phyloP scores from a whole-genome alignment of 441 rosid genomes.

The Lagerstroemia fauriei region DNA sequence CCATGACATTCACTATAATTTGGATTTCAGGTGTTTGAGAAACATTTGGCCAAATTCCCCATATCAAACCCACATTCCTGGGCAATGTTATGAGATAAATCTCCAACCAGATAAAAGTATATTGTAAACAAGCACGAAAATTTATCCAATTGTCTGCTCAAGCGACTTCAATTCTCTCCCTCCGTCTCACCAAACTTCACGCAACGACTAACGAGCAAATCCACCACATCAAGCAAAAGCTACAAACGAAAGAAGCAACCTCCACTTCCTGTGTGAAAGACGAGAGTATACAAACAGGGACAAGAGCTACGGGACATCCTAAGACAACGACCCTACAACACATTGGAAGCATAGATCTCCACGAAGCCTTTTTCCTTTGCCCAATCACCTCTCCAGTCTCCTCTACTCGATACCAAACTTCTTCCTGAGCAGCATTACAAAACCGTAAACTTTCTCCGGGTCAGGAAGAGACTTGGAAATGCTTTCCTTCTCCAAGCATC shows the following conservation, averaged over 20 bases:
- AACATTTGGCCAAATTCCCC: too few relatives aligned
- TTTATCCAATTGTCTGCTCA: neutral
- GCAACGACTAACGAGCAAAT: too few relatives aligned
- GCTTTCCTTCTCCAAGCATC: constrained; percentile 25
- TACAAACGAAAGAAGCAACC: too few relatives aligned
- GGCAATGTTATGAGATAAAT: neutral
- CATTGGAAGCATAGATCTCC: neutral
- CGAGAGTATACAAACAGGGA: too few relatives aligned
- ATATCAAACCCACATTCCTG: neutral
- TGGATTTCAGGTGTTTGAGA: too few relatives aligned
- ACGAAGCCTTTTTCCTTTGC: neutral
- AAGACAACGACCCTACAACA: neutral
- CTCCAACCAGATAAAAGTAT: neutral
- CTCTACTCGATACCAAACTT: constrained; percentile 6
- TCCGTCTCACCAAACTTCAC: neutral
- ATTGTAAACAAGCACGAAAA: neutral
- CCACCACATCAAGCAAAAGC: too few relatives aligned
- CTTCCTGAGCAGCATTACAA: constrained; percentile 10
- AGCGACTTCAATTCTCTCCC: neutral
- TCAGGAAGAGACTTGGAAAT: constrained; percentile 27
- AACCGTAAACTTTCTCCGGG: constrained; percentile 9
- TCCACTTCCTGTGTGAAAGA: too few relatives aligned
- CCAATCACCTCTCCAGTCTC: neutral
- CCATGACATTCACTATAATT: too few relatives aligned
- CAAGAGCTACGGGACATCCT: too few relatives aligned